phyloP scores from a whole-genome alignment of 1,284 basidiomycete genomes.

The Sutorius eximius region DNA sequence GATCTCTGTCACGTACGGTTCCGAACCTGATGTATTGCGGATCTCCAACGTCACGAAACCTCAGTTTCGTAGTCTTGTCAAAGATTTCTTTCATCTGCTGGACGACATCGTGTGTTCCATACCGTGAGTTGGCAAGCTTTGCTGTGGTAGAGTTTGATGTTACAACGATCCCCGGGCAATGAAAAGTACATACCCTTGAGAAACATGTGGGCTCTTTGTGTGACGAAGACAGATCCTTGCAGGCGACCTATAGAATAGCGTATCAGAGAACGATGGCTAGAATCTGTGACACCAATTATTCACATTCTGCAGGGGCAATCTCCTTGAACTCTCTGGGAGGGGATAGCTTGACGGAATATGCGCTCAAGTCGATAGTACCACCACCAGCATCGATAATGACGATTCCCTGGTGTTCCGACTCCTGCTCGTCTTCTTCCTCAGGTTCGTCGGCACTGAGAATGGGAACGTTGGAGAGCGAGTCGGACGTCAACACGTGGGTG shows the following conservation, averaged over 20 bases:
- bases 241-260: conserved; percentile 25
- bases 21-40: conserved; percentile 51
- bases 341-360: conserved; percentile 40
- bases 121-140: conserved; percentile 32
- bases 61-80: conserved; percentile 48
- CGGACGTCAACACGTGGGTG: conserved; percentile 34
- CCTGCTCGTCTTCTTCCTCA: conserved; percentile 16
- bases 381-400: conserved; percentile 54
- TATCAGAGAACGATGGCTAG: background rate
- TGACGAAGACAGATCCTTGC: conserved; percentile 44
- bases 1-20: conserved; percentile 43
- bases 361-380: conserved; percentile 56
- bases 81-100: conserved; percentile 41
- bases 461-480: conserved; percentile 19
- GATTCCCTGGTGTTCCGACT: conserved; percentile 38
- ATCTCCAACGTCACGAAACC: conserved; percentile 41
- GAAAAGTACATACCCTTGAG: conserved; percentile 30
- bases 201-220: conserved; percentile 37
- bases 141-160: conserved; percentile 26
- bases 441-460: conserved; percentile 10
- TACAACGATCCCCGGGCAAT: background rate
- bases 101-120: conserved; percentile 36
- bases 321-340: conserved; percentile 37
- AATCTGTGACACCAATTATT: background rate
- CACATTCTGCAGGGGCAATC: conserved; percentile 41